Evolutionary conservation across 192 early-diverging fungal species (phyloP), one percentile per base, ranked within the genome.

Genomic region (Lobulomyces angularis): DNA sequence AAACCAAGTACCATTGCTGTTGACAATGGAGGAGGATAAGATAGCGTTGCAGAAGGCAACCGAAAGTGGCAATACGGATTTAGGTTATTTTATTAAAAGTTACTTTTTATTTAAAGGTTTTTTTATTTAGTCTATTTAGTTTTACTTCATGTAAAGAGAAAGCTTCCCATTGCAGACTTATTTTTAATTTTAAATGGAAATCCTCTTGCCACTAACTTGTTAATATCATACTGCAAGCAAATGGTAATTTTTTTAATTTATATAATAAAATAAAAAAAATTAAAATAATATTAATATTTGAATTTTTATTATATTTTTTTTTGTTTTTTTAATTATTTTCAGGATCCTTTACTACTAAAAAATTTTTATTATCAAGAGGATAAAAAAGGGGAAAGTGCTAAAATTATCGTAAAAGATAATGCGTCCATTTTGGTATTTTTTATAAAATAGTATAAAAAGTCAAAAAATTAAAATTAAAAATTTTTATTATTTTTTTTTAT

Each of bases 311-410:
- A n/a, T n/a, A n/a, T n/a, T n/a, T n/a, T n/a, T n/a, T n/a, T n/a
- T n/a, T n/a, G n/a, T n/a, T n/a, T n/a, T n/a, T n/a, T n/a, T n/a
- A n/a, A n/a, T n/a, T n/a, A n/a, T n/a, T n/a, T n/a, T n/a, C 79
- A 83, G 46, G 78, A 82, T 28, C 55, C 67, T 18, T 74, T 82
- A 11, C 53, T 94, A 0, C 68, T 99, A 32, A 78, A 80, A 33
- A 83, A 96, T 52, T 99, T 91, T 49, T 99, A 97, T 61, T 97
- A 85, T 49, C 90, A 97, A 55, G 87, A 94, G 50, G 96, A 99
- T 67, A 67, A 82, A 37, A 42, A 60, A 29, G 58, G 77, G 14
- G 61, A 89, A 34, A 63, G 63, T 45, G 74, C 88, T 32, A 27
- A 69, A 51, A n/a, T 61, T 9, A 28, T 58, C 47, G 5, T 67